phyloP scores from a whole-genome alignment of 768 basidiomycete genomes.

The Rubroboletus satanas region DNA sequence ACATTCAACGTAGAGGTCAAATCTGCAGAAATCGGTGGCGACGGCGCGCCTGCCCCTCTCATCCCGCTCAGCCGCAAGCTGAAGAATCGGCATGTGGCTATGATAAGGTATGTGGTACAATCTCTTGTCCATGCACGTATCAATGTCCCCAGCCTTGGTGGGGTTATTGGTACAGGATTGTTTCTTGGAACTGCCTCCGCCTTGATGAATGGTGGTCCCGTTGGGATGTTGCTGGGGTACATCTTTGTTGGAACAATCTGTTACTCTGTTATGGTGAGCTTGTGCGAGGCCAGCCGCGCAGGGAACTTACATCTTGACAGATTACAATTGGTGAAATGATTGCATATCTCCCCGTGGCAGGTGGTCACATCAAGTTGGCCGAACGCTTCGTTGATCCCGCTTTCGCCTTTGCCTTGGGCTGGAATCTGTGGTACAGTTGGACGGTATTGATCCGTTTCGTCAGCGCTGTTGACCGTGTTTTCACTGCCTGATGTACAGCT shows the following conservation, averaged over 20 bases:
- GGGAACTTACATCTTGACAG: not conserved
- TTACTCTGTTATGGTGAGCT: constrained; percentile 33
- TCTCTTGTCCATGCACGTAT: not conserved
- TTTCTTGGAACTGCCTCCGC: constrained; percentile 28
- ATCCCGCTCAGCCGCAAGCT: constrained; percentile 18
- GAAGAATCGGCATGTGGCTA: constrained; percentile 26
- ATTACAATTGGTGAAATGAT: constrained; percentile 40
- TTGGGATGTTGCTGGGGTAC: constrained; percentile 42
- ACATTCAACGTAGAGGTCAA: not conserved
- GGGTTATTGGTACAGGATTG: constrained; percentile 37
- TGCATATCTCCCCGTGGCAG: constrained; percentile 39
- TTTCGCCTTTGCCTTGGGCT: constrained; percentile 39
- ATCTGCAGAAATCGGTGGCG: not conserved
- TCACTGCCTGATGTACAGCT: constrained; percentile 1
- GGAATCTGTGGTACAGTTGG: constrained; percentile 39
- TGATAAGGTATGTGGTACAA: constrained; percentile 23
- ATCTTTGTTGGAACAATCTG: constrained; percentile 30
- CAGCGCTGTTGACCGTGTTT: constrained; percentile 10
- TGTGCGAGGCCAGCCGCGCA: too few species aligned
- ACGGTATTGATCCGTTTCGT: constrained; percentile 11
- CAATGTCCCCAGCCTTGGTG: constrained; percentile 19
- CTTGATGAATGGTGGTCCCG: constrained; percentile 37
- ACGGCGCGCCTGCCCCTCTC: not conserved
- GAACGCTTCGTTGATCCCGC: constrained; percentile 43
- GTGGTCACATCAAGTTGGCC: constrained; percentile 43